Percentiles rank a stretch among this genome's conserved stretches.
phyloP scores from a whole-genome alignment of 331 rosid genomes.

The Malus hybrid region DNA sequence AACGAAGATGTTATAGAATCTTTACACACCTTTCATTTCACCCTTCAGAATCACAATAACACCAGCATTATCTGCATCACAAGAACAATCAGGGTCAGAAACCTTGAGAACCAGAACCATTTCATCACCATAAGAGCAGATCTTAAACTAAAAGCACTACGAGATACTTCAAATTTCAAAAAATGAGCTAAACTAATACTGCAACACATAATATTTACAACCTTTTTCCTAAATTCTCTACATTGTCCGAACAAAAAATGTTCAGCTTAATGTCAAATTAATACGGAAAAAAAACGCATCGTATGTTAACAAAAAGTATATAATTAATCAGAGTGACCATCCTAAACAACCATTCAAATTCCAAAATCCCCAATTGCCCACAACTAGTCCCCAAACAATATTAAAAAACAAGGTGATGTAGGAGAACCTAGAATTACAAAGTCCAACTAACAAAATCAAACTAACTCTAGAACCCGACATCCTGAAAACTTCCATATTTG shows the following conservation, averaged over 20 bases:
- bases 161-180: neutral
- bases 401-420: neutral
- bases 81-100: neutral
- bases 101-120: neutral
- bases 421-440: neutral
- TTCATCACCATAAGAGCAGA: neutral
- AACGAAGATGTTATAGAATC: neutral
- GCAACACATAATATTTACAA: neutral
- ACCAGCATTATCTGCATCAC: slow-evolving; percentile 76
- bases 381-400: neutral
- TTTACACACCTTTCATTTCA: slow-evolving; percentile 61
- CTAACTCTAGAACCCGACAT: neutral
- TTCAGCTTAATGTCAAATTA: neutral
- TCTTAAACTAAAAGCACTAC: neutral
- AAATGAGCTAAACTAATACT: neutral
- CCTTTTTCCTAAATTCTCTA: neutral
- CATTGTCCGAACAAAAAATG: neutral
- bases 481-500: neutral
- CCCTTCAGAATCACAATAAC: slow-evolving; percentile 85
- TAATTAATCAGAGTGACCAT: neutral
- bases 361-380: neutral
- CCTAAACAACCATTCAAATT: neutral
- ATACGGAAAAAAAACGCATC: neutral
- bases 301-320: neutral
- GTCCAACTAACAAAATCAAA: neutral